Percentiles rank a stretch among this genome's conserved stretches.
Evolutionary conservation across 2,329 filamentous ascomycete species (phyloP).

Genomic region (Fusarium chuoi): DNA sequence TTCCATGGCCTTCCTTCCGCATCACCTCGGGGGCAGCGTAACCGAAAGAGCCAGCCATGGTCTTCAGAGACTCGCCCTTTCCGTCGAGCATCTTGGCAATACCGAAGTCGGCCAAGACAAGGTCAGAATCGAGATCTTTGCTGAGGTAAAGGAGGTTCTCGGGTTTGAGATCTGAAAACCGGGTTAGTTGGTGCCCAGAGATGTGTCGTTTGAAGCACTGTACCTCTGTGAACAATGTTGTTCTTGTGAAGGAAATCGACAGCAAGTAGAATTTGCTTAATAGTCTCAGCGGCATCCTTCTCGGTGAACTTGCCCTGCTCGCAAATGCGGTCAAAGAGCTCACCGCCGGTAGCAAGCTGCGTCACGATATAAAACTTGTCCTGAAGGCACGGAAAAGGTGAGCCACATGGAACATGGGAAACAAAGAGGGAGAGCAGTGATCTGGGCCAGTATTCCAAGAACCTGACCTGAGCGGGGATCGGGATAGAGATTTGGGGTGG

Average conservation of each 20-base stretch:
- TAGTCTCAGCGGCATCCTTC: conserved; percentile 96
- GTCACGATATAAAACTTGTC: conserved; percentile 99
- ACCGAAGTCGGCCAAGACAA: conserved; percentile 96
- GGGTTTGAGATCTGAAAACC: conserved; percentile 84
- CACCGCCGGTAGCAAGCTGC: conserved; percentile 92
- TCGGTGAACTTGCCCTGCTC: conserved; percentile 98
- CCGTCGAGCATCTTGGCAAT: conserved; percentile 98
- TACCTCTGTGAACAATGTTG: conserved; percentile 95
- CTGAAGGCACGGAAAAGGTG: conserved; percentile 55
- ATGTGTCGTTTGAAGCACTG: conserved; percentile 15
- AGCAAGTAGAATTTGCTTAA: conserved; percentile 90
- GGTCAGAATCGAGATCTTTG: conserved; percentile 77
- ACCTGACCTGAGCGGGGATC: not conserved
- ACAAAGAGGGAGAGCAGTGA: conserved; percentile 1
- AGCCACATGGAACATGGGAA: conserved; percentile 7
- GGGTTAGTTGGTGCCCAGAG: conserved; percentile 6
- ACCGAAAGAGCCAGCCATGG: conserved; percentile 98
- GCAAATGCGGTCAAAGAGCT: conserved; percentile 97
- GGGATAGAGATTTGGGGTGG: not conserved
- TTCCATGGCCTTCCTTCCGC: conserved; percentile 96
- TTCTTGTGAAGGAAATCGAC: conserved; percentile 95
- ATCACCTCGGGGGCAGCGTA: conserved; percentile 98
- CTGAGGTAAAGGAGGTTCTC: conserved; percentile 97
- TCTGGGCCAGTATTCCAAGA: not conserved
- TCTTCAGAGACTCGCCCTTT: conserved; percentile 91